Evolutionary conservation across 768 basidiomycete species (phyloP), one percentile per base, ranked within the genome.

Genomic region (Termitomyces bulborhizus): DNA sequence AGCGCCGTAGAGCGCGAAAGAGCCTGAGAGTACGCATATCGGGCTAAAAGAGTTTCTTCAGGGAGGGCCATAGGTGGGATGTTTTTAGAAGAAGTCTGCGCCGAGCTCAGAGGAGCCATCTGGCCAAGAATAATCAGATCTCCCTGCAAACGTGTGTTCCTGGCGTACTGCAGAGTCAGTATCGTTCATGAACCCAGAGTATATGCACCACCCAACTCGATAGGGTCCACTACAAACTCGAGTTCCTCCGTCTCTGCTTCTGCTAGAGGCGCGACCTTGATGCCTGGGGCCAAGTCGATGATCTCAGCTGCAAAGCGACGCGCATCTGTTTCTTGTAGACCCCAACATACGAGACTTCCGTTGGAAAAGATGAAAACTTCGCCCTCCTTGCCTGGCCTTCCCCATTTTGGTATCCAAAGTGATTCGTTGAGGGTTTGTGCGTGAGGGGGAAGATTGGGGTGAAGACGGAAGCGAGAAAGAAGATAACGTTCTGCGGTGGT

Each of bases 261-360:
- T 27, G 67, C 75, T 52, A 94, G 73, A 3, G 81, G 75, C 3
- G 77, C 81, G 8, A 93, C 73, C 66, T 92, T 84, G 27, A 85
- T 79, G 1, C 76, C 78, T 0, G 75, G 68, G 2, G 76, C 76
- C 24, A 71, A 76, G 39, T 70, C 69, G 45, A 92, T 73, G 31
- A 93, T 76, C 50, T 89, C 77, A 26, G 71, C 67, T 24, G 83
- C 79, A 67, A 95, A 94, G 46, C 70, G 72, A 57, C 73, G 76
- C 2, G 88, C 93, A 39, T 89, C 89, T 8, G 77, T 76, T 68
- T 94, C 90, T 13, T 76, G 80, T 52, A 94, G 69, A 5, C 92
- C 93, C 93, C 93, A 97, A 62, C 85, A 92, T 6, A 97, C 94
- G 55, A 93, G 86, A 60, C 83, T 90, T 3, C 93, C 93, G 60